Percentiles rank a stretch among this genome's conserved stretches.
Evolutionary conservation across 208 protist genomes (phyloP).

Genomic region (Acanthamoeba castellanii): DNA sequence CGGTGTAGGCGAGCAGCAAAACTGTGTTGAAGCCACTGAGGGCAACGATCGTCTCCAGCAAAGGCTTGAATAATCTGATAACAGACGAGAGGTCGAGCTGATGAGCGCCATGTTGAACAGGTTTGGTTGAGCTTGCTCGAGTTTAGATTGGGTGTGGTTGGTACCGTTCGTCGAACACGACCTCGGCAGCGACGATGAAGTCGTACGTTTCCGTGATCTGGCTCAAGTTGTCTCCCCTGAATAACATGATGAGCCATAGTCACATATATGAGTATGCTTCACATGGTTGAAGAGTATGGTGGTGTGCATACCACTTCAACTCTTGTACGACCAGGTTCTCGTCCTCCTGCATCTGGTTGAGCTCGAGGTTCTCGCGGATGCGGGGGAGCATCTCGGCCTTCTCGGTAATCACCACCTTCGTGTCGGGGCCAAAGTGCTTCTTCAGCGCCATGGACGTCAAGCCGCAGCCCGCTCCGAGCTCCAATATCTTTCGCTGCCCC

Average conservation of each 20-base stretch:
- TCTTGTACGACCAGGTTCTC: constrained; percentile 49
- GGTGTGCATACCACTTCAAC: not conserved
- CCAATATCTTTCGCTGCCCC: not conserved
- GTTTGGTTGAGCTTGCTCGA: too few species aligned
- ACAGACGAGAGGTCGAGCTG: not conserved
- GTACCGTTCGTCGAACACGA: constrained; percentile 19
- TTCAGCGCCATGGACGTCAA: constrained; percentile 17
- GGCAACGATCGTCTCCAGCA: constrained; percentile 15
- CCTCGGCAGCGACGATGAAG: constrained; percentile 40
- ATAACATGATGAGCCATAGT: not conserved
- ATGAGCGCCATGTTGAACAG: too few species aligned
- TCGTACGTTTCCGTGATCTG: constrained; percentile 38
- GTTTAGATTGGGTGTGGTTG: not conserved
- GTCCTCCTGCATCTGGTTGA: constrained; percentile 44
- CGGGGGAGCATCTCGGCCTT: not conserved
- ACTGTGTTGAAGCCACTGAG: constrained; percentile 62
- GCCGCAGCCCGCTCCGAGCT: constrained; percentile 51
- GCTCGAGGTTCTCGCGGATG: not conserved
- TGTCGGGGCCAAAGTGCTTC: constrained; percentile 20
- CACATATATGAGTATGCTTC: not conserved
- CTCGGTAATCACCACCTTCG: constrained; percentile 52
- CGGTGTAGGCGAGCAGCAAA: constrained; percentile 42
- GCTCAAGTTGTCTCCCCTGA: constrained; percentile 17
- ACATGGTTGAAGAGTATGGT: not conserved
- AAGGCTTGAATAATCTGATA: constrained; percentile 1